phyloP scores from a whole-genome alignment of 352 stramenopile species.

The Pythium dissimile region DNA sequence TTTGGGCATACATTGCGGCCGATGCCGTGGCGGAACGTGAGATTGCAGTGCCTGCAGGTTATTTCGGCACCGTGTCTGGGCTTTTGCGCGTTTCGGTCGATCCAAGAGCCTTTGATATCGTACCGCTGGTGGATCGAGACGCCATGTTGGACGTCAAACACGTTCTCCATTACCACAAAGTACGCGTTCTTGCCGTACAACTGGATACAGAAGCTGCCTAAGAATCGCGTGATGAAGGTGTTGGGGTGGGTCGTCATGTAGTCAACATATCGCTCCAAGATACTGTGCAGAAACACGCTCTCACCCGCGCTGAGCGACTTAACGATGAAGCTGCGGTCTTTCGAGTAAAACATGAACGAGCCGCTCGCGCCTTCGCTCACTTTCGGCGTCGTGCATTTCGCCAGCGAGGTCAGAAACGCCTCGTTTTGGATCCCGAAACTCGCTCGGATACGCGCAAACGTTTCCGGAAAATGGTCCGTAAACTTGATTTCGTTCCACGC shows the following conservation, averaged over 20 bases:
- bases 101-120: conserved; percentile 87
- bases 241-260: conserved; percentile 54
- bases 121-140: conserved; percentile 80
- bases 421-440: conserved; percentile 58
- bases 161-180: conserved; percentile 90
- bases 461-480: conserved; percentile 47
- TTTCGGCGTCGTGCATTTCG: conserved; percentile 66
- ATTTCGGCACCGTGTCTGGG: conserved; percentile 47
- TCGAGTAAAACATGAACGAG: conserved; percentile 84
- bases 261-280: conserved; percentile 58
- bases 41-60: conserved; percentile 69
- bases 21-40: conserved; percentile 53
- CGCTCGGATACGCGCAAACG: conserved; percentile 49
- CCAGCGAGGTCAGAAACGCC: conserved; percentile 49
- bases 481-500: conserved; percentile 57
- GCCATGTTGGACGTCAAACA: conserved; percentile 79
- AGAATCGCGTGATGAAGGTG: conserved; percentile 78
- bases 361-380: conserved; percentile 76
- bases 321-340: conserved; percentile 72
- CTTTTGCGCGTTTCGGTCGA: conserved; percentile 73
- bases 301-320: conserved; percentile 71
- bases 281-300: conserved; percentile 54
- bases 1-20: conserved; percentile 61
- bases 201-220: conserved; percentile 78
- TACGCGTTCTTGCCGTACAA: conserved; percentile 68